These are phyloP conservation scores for Verticillium isaacii DNA, from an alignment of 2,329 filamentous ascomycete species.

Conservation along the genomic window DNA sequence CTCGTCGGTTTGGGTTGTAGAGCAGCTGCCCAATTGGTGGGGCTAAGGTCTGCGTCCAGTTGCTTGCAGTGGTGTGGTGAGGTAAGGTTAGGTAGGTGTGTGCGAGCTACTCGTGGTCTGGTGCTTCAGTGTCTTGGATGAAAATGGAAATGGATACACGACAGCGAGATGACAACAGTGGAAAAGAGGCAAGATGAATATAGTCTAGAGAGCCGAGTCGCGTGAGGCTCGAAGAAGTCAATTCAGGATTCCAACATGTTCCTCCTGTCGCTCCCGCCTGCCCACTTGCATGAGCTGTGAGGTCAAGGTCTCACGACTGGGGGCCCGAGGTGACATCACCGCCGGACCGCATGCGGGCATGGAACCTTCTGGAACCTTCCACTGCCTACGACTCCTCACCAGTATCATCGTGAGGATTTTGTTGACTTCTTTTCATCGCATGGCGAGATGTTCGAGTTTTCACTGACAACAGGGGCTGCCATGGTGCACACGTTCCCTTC, in stretches of 20 bases:
- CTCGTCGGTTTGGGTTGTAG: neutral
- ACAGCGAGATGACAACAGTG: neutral
- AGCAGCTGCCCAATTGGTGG: constrained; percentile 1
- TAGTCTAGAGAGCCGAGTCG: neutral
- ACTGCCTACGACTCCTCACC: neutral
- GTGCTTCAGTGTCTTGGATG: neutral
- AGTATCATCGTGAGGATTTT: neutral
- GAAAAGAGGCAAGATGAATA: neutral
- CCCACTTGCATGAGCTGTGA: neutral
- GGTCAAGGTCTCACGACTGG: neutral
- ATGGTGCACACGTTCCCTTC: neutral
- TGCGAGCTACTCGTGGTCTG: neutral
- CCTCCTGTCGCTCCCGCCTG: neutral
- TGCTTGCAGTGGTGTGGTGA: neutral
- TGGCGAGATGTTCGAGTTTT: too few species aligned
- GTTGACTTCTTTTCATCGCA: neutral
- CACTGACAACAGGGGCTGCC: neutral
- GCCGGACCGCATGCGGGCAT: constrained; percentile 1
- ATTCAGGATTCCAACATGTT: neutral
- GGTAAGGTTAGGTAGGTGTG: neutral
- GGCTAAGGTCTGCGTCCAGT: neutral
- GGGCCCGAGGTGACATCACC: constrained; percentile 2
- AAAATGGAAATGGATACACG: neutral
- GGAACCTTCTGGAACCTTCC: constrained; percentile 28
- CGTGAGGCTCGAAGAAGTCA: neutral